Evolutionary conservation across 1,284 basidiomycete genomes (phyloP), one percentile per base, ranked within the genome.

Genomic region (Sporisorium graminicola): DNA sequence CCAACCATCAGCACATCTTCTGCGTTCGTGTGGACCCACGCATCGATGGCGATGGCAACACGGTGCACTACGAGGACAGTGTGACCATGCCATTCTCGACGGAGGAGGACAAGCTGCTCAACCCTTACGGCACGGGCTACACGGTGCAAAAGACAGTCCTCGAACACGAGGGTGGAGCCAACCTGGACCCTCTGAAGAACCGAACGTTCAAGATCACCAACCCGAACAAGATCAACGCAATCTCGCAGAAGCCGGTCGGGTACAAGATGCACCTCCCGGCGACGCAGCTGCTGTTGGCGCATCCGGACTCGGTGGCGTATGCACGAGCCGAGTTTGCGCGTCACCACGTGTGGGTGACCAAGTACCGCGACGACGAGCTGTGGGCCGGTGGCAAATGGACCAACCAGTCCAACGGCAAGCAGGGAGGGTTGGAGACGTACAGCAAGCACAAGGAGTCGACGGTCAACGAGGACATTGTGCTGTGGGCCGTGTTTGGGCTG

Each of bases 381-480:
- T 95, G 92, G 90, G 93, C 94, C 10, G 89, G 92, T 66, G 94
- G 94, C 58, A 92, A 92, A 86, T 94, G 92, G 86, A 92, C 94
- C 35, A 91, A 92, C 33, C 93, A 94, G 87, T 92, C 92, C 31
- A 44, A 61, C 88, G 66, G 66, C 27, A 87, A 88, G 79, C 59
- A 58, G 31, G 65, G 59, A 29, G 93, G 94, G 86, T 91, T 92
- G 58, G 87, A 94, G 64, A 88, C 89, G 35, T 87, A 87, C 53
- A 94, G 93, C 92, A 89, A 90, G 42, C 72, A 88, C 69, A 90
- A 89, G 44, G 35, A 67, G 29, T 26, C 3, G 35, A 63, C 59
- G 0, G 65, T 64, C 35, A 63, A 67, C 56, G 55, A 63, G 35
- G 70, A 97, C 85, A 88, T 95, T 52, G 87, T 95, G 66, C 87